These are phyloP conservation scores for Aspergillus niger DNA, from an alignment of 2,329 filamentous ascomycete genomes.

Conservation along the genomic window DNA sequence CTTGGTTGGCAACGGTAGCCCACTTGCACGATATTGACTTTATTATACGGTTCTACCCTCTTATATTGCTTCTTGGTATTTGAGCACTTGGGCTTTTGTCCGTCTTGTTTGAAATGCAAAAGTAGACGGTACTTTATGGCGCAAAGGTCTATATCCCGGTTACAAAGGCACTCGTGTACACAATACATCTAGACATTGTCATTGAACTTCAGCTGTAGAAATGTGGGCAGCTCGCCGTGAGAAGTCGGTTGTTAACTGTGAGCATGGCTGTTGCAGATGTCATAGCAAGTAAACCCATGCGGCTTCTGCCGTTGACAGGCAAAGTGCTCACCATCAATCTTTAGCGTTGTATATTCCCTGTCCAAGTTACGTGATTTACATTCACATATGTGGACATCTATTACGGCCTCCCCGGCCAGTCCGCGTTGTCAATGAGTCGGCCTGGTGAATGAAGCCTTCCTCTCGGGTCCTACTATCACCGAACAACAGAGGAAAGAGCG, in stretches of 20 bases:
- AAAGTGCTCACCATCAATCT: too few relatives aligned
- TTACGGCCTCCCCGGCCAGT: neutral
- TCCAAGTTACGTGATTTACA: too few relatives aligned
- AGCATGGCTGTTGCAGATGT: too few relatives aligned
- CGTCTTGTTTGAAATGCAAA: slow-evolving; percentile 21
- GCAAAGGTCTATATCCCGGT: slow-evolving; percentile 14
- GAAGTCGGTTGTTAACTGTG: too few relatives aligned
- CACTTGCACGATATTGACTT: neutral
- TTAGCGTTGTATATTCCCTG: too few relatives aligned
- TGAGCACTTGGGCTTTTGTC: slow-evolving; percentile 4
- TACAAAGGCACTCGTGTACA: slow-evolving; percentile 4
- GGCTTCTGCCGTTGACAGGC: too few relatives aligned
- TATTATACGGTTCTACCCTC: neutral
- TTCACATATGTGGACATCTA: too few relatives aligned
- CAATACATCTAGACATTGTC: neutral
- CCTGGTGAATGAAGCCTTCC: slow-evolving; percentile 6
- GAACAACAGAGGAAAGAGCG: slow-evolving; percentile 8
- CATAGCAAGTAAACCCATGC: too few relatives aligned
- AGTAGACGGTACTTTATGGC: slow-evolving; percentile 34
- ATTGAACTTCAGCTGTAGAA: neutral
- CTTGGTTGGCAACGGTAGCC: slow-evolving; percentile 4
- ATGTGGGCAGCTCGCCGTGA: too few relatives aligned
- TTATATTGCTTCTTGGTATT: slow-evolving; percentile 9
- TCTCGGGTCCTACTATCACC: neutral
- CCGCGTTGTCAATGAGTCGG: neutral